Percentiles rank a stretch among this genome's conserved stretches.
phyloP scores from a whole-genome alignment of 2,329 filamentous ascomycete genomes.

The Microascus cirrosus region DNA sequence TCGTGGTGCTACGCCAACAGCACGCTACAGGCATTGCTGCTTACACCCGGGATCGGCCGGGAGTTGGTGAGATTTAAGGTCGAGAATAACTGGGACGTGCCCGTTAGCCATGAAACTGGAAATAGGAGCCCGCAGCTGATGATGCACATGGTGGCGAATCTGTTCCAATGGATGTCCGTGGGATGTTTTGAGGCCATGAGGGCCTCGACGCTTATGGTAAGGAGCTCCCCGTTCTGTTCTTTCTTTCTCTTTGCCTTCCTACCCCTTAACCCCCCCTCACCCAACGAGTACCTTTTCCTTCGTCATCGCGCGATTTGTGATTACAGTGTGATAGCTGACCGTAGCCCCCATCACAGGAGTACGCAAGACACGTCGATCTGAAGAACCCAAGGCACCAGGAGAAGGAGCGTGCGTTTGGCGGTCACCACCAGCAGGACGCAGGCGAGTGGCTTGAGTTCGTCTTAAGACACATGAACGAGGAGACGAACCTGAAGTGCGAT shows the following conservation, averaged over 20 bases:
- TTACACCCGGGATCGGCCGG: slow-evolving; percentile 57
- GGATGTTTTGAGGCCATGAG: slow-evolving; percentile 39
- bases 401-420: slow-evolving; percentile 40
- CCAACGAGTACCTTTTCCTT: too few species aligned
- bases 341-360: slow-evolving; percentile 32
- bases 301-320: too few species aligned
- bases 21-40: slow-evolving; percentile 73
- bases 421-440: slow-evolving; percentile 74
- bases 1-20: slow-evolving; percentile 90
- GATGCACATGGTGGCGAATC: slow-evolving; percentile 45
- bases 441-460: slow-evolving; percentile 83
- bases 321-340: not conserved
- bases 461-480: slow-evolving; percentile 71
- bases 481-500: slow-evolving; percentile 51
- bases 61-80: slow-evolving; percentile 47
- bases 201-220: slow-evolving; percentile 46
- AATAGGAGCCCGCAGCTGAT: slow-evolving; percentile 41
- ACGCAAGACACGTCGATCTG: slow-evolving; percentile 27
- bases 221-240: slow-evolving; percentile 11
- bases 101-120: slow-evolving; percentile 45
- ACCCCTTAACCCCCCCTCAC: too few species aligned
- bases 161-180: slow-evolving; percentile 45
- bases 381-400: slow-evolving; percentile 6
- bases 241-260: not conserved
- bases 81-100: slow-evolving; percentile 52